A percentile compares a stretch with the other conserved stretches of the same genome.
Evolutionary conservation across 75 land plant species (phyloP).

Genomic region (Chamaecyparis obtusa): DNA sequence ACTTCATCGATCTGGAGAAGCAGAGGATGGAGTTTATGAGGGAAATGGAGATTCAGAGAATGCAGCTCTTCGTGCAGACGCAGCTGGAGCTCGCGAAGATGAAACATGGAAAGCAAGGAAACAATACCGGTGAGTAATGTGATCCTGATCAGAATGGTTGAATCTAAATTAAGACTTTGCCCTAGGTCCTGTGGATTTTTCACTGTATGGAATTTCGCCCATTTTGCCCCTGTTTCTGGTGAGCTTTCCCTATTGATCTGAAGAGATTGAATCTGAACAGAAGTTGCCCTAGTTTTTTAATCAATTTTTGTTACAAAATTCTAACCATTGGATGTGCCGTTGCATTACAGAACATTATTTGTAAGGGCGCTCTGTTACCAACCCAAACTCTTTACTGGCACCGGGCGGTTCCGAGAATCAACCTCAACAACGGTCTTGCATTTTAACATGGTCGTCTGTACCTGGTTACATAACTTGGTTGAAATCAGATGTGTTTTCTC

Average conservation of each 20-base stretch:
- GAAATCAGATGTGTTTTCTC: neutral
- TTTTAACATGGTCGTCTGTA: neutral
- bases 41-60: constrained; percentile 77
- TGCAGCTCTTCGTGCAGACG: constrained; percentile 73
- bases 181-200: neutral
- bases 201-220: neutral
- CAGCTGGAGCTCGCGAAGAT: constrained; percentile 76
- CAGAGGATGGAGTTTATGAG: constrained; percentile 71
- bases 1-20: constrained; percentile 71
- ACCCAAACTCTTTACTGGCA: neutral
- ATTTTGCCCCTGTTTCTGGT: neutral
- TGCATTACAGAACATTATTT: neutral
- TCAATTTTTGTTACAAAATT: neutral
- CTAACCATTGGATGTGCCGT: neutral
- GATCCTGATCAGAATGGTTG: neutral
- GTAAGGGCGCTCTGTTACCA: neutral
- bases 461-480: neutral
- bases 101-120: constrained; percentile 35
- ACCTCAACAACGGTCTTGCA: neutral
- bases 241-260: no score
- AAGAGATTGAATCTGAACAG: neutral
- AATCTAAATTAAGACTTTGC: neutral
- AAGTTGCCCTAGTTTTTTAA: neutral
- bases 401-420: neutral
- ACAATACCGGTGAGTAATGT: constrained; percentile 17